These are phyloP conservation scores for Mycosarcoma maydis DNA, from an alignment of 1,284 basidiomycete genomes.

Conservation along the genomic window DNA sequence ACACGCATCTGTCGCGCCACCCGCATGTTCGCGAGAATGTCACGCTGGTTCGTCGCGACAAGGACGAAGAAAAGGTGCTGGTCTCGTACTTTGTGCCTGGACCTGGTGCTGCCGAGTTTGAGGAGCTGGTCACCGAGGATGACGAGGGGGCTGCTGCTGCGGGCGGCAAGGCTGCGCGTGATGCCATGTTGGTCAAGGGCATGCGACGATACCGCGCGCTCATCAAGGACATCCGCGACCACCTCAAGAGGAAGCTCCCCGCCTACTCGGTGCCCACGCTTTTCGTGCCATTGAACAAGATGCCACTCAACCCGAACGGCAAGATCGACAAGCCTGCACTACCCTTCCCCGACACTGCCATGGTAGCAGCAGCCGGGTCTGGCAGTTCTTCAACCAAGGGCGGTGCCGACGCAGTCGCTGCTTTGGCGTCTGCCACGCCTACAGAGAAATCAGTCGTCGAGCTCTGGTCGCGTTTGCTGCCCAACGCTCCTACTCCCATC, in stretches of 20 bases:
- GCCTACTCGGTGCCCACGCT: conserved; percentile 69
- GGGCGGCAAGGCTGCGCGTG: conserved; percentile 36
- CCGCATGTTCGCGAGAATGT: conserved; percentile 95
- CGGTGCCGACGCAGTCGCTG: conserved; percentile 20
- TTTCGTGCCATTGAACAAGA: conserved; percentile 88
- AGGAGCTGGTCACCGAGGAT: conserved; percentile 72
- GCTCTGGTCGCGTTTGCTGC: conserved; percentile 84
- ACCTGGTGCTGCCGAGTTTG: conserved; percentile 75
- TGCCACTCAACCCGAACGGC: conserved; percentile 98
- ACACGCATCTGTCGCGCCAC: conserved; percentile 93
- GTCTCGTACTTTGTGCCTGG: conserved; percentile 98
- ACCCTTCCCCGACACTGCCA: conserved; percentile 97
- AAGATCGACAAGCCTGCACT: conserved; percentile 99
- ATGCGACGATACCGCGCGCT: conserved; percentile 73
- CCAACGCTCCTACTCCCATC: conserved; percentile 80
- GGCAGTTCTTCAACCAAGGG: conserved; percentile 15
- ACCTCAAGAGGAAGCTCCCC: conserved; percentile 96
- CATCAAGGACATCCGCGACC: conserved; percentile 87
- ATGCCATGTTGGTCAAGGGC: conserved; percentile 55
- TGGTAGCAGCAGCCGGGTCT: conserved; percentile 68
- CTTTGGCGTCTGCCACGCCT: conserved; percentile 69
- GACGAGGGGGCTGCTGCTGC: conserved; percentile 66
- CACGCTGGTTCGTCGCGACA: conserved; percentile 93
- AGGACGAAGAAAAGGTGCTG: conserved; percentile 99
- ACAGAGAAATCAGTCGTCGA: conserved; percentile 81